These are phyloP conservation scores for Platanthera zijinensis DNA, from an alignment of 106 monocot genomes.

Conservation along the genomic window DNA sequence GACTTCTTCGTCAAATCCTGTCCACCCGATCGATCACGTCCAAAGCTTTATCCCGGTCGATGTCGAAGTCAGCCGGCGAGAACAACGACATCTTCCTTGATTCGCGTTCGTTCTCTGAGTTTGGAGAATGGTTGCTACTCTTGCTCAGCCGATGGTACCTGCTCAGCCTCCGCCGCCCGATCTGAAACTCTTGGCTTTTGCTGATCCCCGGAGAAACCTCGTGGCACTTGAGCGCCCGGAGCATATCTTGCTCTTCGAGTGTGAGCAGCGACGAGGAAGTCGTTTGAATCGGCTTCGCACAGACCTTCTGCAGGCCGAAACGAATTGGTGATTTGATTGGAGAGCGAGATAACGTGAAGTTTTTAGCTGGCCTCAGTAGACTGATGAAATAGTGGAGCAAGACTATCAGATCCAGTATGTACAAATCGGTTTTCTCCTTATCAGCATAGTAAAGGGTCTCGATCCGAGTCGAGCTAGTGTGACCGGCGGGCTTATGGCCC, in stretches of 20 bases:
- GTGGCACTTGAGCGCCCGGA: conserved; percentile 21
- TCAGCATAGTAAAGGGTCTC: conserved; percentile 81
- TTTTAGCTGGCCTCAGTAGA: conserved; percentile 34
- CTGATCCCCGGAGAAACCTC: conserved; percentile 36
- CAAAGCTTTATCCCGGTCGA: conserved; percentile 30
- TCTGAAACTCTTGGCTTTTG: conserved; percentile 37
- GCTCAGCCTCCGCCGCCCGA: conserved; percentile 6
- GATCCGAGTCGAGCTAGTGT: conserved; percentile 33
- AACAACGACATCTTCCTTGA: conserved; percentile 10
- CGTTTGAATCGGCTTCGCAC: conserved; percentile 4
- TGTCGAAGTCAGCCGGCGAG: conserved; percentile 7
- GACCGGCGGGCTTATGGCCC: conserved; percentile 25
- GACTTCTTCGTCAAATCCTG: conserved; percentile 18
- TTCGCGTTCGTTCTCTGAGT: neutral
- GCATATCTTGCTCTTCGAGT: conserved; percentile 45
- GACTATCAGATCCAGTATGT: conserved; percentile 65
- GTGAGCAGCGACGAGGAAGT: conserved; percentile 18
- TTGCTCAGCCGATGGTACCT: conserved; percentile 19
- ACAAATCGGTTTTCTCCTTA: conserved; percentile 73
- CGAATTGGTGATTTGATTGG: conserved; percentile 27
- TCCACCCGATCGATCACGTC: conserved; percentile 33
- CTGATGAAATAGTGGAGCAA: conserved; percentile 73
- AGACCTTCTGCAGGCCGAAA: conserved; percentile 4
- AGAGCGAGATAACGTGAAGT: conserved; percentile 29
- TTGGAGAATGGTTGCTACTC: conserved; percentile 57